phyloP scores from a whole-genome alignment of 495 filamentous ascomycete genomes.

The Pyrenopolyporus hunteri region DNA sequence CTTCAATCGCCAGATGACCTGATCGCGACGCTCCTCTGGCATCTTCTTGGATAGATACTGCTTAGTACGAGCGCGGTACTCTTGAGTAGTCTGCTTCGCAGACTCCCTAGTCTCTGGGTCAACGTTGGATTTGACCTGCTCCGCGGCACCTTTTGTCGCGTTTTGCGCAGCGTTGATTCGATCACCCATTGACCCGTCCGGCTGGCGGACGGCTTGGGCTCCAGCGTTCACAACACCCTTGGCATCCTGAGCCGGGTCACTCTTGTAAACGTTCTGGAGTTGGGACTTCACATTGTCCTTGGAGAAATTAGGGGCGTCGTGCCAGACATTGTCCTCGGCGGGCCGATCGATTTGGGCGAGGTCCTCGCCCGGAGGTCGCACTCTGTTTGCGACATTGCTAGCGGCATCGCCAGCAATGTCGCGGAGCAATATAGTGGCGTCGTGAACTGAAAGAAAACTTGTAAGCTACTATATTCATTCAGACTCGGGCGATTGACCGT shows the following conservation, averaged over 20 bases:
- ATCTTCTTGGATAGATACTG: slow-evolving; percentile 83
- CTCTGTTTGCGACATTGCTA: slow-evolving; percentile 73
- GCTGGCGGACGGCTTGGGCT: slow-evolving; percentile 48
- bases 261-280: slow-evolving; percentile 63
- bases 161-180: slow-evolving; percentile 52
- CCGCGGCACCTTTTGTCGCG: slow-evolving; percentile 56
- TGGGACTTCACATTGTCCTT: slow-evolving; percentile 72
- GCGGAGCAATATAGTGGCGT: slow-evolving; percentile 80
- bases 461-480: slow-evolving; percentile 37
- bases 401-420: slow-evolving; percentile 93
- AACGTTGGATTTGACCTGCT: slow-evolving; percentile 55
- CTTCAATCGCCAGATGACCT: slow-evolving; percentile 89
- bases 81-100: slow-evolving; percentile 41
- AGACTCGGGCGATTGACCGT: neutral
- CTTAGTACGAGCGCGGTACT: slow-evolving; percentile 64
- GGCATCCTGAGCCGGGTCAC: slow-evolving; percentile 60
- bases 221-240: slow-evolving; percentile 47
- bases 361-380: slow-evolving; percentile 81
- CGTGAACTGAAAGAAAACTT: slow-evolving; percentile 70
- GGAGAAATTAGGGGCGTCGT: slow-evolving; percentile 82
- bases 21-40: slow-evolving; percentile 91
- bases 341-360: slow-evolving; percentile 79
- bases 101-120: slow-evolving; percentile 55
- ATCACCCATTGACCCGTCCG: slow-evolving; percentile 61
- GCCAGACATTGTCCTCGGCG: slow-evolving; percentile 91